Base-by-base conservation (phyloP, 192 early-diverging fungal genomes). In the Coemansia sp. region DNA sequence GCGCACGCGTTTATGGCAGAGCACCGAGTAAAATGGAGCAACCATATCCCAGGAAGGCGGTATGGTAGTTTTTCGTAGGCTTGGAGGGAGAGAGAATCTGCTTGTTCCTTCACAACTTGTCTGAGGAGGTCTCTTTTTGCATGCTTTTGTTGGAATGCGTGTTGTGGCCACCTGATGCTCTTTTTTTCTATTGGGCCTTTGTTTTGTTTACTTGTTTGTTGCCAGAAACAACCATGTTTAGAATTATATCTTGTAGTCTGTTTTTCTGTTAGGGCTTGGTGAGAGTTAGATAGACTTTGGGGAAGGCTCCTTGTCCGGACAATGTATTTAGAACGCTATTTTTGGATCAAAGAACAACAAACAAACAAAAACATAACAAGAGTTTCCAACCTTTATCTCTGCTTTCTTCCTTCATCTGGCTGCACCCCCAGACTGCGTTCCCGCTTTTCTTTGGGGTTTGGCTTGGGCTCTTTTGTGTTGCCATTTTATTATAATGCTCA, bases 1-100 rank as follows among this genome's bases (percentile, higher is more conserved):
- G 69, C 69, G 69, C 63, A 64, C 12, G 54, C 25, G n/a, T 22
- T 11, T 22, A 14, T 64, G n/a, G 17, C 22, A 17, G 50, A 22
- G 50, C 50, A 22, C 50, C 50, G 22, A 12, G 20, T 20, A 22
- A 19, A 22, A 53, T 53, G 50, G 50, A 9, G 50, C 50, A 53
- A 53, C 19, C 43, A 1, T 45, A 8, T 11, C 19, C 48, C 48
- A n/a, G 16, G 14, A 50, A 16, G 50, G 19, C 19, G n/a, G 50
- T 53, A 22, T 53, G 50, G 48, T n/a, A 4, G 48, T n/a, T 50
- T 0, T 22, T 53, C 22, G 19, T 53, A 20, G 50, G 0, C 50
- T 22, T 53, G 50, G 50, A 25, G 25, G 25, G 25, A 25, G 25
- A 25, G 25, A 11, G 5, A 53, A 49, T 16, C 46, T 49, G 50